Evolutionary conservation across 371 early-diverging fungal genomes (phyloP), one percentile per base, ranked within the genome.

Genomic region (Dinochytrium kinnereticum): DNA sequence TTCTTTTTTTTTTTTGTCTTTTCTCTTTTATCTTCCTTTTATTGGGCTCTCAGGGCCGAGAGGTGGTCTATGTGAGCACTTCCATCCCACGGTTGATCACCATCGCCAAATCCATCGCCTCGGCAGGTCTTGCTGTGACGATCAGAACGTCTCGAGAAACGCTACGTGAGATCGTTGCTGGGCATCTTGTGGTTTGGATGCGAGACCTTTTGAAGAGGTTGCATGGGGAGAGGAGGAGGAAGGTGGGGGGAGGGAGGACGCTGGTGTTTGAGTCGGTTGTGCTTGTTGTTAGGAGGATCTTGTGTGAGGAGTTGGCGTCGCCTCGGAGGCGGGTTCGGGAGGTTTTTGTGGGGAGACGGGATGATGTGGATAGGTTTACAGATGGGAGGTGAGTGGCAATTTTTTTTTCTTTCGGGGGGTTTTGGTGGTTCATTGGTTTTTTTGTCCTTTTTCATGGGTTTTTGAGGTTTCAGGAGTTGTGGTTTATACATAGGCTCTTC

Each of bases 141-240:
- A 61, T 61, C 13, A 3, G 61, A 13, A 61, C n/a, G 3, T 7
- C 34, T 24, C 61, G 61, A 37, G 94, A 95, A 61, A 88, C 92
- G 0, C 93, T 94, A 76, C 90, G 95, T 68, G 96, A 97, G 82
- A 90, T 91, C 78, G 81, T 94, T 26, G 87, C 90, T 36, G 91
- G 90, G 0, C 76, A 89, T 49, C 76, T 93, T 19, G 80, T 95
- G 3, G 86, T 89, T 28, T 95, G 96, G 96, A 81, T 95, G 2
- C 84, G 88, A 31, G 89, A 91, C 59, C 76, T 95, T 31, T 83
- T 91, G 3, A 86, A 80, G 19, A 64, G 69, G 2, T 70, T 80
- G 13, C 64, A 76, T 10, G 76, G 78, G 0, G 57, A 40, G 10
- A 30, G 55, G 30, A 50, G 30, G 59, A 70, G 78, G 49, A 77